phyloP scores from a whole-genome alignment of 371 early-diverging fungal species.

The Coemansia sp. region DNA sequence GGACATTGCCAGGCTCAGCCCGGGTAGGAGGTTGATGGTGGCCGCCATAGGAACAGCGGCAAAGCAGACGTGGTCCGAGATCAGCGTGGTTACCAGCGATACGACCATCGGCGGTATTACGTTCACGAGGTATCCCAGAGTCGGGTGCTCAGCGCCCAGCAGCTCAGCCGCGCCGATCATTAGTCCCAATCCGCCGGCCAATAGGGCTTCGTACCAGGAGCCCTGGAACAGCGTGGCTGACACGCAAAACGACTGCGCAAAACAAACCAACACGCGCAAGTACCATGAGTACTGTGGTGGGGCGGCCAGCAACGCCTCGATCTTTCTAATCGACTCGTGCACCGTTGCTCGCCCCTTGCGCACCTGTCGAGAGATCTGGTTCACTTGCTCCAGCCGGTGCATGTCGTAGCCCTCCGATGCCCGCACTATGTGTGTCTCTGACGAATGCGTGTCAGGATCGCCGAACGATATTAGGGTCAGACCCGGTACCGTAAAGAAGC shows the following conservation, averaged over 20 bases:
- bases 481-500: conserved; percentile 67
- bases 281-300: conserved; percentile 40
- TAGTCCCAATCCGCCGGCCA: conserved; percentile 59
- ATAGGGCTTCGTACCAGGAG: conserved; percentile 62
- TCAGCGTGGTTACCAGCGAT: conserved; percentile 33
- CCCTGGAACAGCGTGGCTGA: conserved; percentile 65
- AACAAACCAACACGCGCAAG: conserved; percentile 27
- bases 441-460: conserved; percentile 71
- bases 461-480: conserved; percentile 71
- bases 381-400: conserved; percentile 63
- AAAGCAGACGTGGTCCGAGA: conserved; percentile 55
- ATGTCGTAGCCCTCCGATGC: conserved; percentile 63
- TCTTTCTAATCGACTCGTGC: conserved; percentile 19
- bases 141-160: conserved; percentile 57
- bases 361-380: conserved; percentile 55
- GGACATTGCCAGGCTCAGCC: conserved; percentile 72
- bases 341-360: conserved; percentile 54
- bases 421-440: conserved; percentile 73
- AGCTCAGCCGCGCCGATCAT: conserved; percentile 22
- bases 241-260: conserved; percentile 56
- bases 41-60: conserved; percentile 65
- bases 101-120: conserved; percentile 33
- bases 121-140: conserved; percentile 47
- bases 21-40: conserved; percentile 71
- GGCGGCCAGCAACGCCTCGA: conserved; percentile 32